Percentiles rank a stretch among this genome's conserved stretches.
phyloP scores from a whole-genome alignment of 352 stramenopile genomes.

The Pythium sp. region DNA sequence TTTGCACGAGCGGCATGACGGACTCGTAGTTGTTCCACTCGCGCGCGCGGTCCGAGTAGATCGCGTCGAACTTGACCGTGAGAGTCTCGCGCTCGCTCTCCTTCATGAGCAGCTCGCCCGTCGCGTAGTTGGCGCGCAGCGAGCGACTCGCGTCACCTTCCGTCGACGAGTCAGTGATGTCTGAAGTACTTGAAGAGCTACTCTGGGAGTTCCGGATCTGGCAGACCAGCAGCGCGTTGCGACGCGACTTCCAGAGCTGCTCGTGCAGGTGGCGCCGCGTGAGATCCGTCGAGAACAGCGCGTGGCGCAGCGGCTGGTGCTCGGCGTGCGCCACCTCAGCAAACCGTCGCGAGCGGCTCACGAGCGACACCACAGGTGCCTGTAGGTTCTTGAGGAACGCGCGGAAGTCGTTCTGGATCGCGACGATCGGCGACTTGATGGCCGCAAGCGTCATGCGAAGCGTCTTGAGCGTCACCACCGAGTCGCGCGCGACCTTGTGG shows the following conservation, averaged over 20 bases:
- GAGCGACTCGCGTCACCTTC: background rate
- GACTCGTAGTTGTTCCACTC: slow-evolving; percentile 62
- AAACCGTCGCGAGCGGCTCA: slow-evolving; percentile 42
- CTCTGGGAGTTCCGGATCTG: slow-evolving; percentile 50
- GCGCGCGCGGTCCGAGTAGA: slow-evolving; percentile 63
- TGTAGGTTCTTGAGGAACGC: slow-evolving; percentile 48
- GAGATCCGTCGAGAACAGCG: slow-evolving; percentile 39
- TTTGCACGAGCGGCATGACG: slow-evolving; percentile 58
- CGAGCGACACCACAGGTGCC: slow-evolving; percentile 48
- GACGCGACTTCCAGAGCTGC: slow-evolving; percentile 55
- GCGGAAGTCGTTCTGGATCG: slow-evolving; percentile 50
- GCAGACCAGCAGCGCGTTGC: slow-evolving; percentile 58
- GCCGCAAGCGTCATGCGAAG: slow-evolving; percentile 39
- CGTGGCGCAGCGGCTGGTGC: slow-evolving; percentile 45
- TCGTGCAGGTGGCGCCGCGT: slow-evolving; percentile 65
- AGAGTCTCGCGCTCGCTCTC: slow-evolving; percentile 35
- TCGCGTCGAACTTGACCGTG: slow-evolving; percentile 49
- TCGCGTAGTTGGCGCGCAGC: slow-evolving; percentile 56
- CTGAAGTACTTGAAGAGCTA: too few relatives aligned
- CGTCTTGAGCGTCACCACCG: slow-evolving; percentile 32
- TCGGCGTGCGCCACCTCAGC: slow-evolving; percentile 49
- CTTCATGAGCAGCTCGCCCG: slow-evolving; percentile 47
- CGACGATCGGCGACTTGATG: slow-evolving; percentile 47
- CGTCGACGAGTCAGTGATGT: too few relatives aligned
- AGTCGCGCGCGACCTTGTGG: slow-evolving; percentile 38